These are phyloP conservation scores for Blastobotrys chiropterorum DNA, from an alignment of 805 yeast species.

Conservation along the genomic window DNA sequence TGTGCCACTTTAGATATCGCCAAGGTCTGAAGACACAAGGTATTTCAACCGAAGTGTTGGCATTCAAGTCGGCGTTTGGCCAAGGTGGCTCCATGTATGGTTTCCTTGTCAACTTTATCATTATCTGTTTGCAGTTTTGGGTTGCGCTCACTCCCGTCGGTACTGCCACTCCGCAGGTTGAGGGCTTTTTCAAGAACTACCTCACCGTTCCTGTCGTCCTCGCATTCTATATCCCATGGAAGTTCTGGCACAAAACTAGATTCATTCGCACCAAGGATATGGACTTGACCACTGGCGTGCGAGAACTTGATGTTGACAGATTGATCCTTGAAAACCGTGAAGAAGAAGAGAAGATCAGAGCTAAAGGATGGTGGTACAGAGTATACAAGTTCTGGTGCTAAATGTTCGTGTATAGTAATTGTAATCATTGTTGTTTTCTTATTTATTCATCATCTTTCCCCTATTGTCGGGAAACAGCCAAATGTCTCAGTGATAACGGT, in stretches of 20 bases:
- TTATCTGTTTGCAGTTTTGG: conserved; percentile 69
- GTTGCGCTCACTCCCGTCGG: conserved; percentile 64
- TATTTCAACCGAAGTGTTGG: conserved; percentile 51
- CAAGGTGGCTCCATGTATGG: conserved; percentile 54
- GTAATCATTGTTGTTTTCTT: no score
- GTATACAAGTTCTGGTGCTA: conserved; percentile 42
- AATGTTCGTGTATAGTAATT: conserved; percentile 9
- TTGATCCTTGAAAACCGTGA: conserved; percentile 47
- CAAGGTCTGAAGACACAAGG: conserved; percentile 49
- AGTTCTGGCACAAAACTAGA: conserved; percentile 32
- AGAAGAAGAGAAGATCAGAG: conserved; percentile 37
- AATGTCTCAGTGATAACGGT: no score
- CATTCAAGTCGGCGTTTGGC: conserved; percentile 55
- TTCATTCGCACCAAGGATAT: conserved; percentile 43
- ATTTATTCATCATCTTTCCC: no score
- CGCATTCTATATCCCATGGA: conserved; percentile 46
- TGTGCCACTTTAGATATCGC: conserved; percentile 58
- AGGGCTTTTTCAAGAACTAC: conserved; percentile 45
- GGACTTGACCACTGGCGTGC: conserved; percentile 58
- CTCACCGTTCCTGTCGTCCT: conserved; percentile 40
- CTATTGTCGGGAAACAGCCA: no score
- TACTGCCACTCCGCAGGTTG: conserved; percentile 42
- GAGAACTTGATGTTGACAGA: conserved; percentile 47
- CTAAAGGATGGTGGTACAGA: conserved; percentile 45
- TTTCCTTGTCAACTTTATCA: conserved; percentile 51